Base-by-base conservation (phyloP, 306 rosid genomes). In the Carpinus fangiana region DNA sequence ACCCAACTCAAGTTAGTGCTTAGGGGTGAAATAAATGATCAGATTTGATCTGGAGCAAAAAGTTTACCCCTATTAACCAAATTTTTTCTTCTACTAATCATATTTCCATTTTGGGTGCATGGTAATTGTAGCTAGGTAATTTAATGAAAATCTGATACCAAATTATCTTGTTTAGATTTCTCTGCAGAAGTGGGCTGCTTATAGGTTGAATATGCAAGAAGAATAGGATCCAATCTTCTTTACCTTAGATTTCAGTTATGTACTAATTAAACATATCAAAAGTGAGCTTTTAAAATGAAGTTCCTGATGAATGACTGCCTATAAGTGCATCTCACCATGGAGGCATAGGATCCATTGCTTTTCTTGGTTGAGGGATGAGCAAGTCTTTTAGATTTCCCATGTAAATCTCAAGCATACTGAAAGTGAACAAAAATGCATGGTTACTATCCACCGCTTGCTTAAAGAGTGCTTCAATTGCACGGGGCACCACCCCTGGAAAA, bases 341-440 rank as follows among this genome's bases (percentile, higher is more conserved):
- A 17, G 79, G 76, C 82, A 59, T 73, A 20, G 81, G 79, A 48
- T 84, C 82, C 81, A 20, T 80, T 84, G 79, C 59, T 65, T 66
- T 80, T 64, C 76, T 38, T 36, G 84, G 73, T 26, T 84, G 87
- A 66, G 81, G 69, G 20, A 73, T 76, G n/a, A 84, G 84, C 79
- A 84, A 75, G 79, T 84, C 87, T 73, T 70, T 84, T 3, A 84
- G 81, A 70, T 80, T 84, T 80, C 87, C 87, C 59, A 84, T 75
- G 79, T 84, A 84, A 73, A 84, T 84, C 79, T 84, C 87, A n/a
- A 84, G 84, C 87, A 84, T 84, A 76, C 87, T 84, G 87, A 84
- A 80, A 48, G 76, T 76, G 78, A 84, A 79, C 43, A 76, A 62
- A 76, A 65, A 76, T 54, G 17, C 50, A 66, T 67, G 81, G 82